Evolutionary conservation across 176 grass and related monocot species (phyloP).

Genomic region (Pontederia crassipes): DNA sequence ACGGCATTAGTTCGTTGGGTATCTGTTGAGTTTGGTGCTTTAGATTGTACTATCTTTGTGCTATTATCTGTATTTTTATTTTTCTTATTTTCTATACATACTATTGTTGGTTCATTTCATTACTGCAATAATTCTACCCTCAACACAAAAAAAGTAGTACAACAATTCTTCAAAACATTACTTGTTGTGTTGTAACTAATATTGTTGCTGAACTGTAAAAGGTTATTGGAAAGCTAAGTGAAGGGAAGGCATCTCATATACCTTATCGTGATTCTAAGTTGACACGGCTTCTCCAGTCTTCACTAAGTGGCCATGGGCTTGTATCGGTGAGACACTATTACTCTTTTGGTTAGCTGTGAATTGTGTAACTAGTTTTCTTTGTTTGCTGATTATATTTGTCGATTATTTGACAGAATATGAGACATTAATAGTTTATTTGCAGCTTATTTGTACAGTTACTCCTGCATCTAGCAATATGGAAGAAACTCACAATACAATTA

Average conservation of each 20-base stretch:
- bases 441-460: constrained; percentile 98
- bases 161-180: no score
- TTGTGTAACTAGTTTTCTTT: background rate
- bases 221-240: constrained; percentile 98
- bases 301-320: constrained; percentile 91
- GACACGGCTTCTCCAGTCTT: constrained; percentile 87
- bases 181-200: background rate
- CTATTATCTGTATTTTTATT: background rate
- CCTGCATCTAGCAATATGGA: constrained; percentile 95
- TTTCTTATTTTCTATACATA: background rate
- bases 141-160: no score
- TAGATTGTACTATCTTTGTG: no score
- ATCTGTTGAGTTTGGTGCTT: no score
- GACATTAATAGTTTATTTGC: constrained; percentile 21
- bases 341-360: background rate
- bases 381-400: background rate
- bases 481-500: constrained; percentile 97
- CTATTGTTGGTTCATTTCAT: no score
- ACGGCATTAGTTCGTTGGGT: no score
- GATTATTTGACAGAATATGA: background rate
- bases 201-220: constrained; percentile 24
- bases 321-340: constrained; percentile 63
- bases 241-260: constrained; percentile 98
- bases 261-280: constrained; percentile 97
- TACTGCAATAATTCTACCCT: no score